Evolutionary conservation across 1,284 basidiomycete species (phyloP).

Genomic region (Cystobasidiaceae sp.): DNA sequence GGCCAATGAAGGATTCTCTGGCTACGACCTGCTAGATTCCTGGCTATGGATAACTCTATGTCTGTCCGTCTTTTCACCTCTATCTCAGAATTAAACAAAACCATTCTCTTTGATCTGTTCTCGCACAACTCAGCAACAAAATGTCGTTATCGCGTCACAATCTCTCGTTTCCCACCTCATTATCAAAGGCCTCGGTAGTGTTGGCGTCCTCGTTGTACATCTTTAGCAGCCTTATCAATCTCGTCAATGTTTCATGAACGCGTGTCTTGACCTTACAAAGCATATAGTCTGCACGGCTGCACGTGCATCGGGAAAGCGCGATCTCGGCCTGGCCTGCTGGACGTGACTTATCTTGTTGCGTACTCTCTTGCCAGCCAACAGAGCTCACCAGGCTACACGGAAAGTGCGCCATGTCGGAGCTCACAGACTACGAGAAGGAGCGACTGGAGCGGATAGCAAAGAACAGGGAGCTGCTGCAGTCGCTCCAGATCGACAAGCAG

Average conservation of each 20-base stretch:
- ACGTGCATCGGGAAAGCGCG: too few relatives aligned
- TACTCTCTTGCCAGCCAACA: neutral
- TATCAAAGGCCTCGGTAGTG: neutral
- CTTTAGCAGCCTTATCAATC: neutral
- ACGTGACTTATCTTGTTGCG: neutral
- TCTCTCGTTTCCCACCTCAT: neutral
- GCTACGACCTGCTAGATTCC: neutral
- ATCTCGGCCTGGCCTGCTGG: too few relatives aligned
- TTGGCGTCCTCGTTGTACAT: neutral
- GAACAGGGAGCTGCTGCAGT: conserved; percentile 48
- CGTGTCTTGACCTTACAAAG: neutral
- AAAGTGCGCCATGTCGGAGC: conserved; percentile 12
- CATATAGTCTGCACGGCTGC: too few relatives aligned
- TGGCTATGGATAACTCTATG: neutral
- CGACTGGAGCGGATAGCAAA: conserved; percentile 48
- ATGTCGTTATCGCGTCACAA: neutral
- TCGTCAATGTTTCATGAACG: neutral
- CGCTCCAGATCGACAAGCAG: conserved; percentile 44
- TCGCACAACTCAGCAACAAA: neutral
- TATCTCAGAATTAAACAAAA: too few relatives aligned
- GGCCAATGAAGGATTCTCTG: neutral
- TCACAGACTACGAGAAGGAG: conserved; percentile 37
- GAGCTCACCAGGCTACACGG: neutral
- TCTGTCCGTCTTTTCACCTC: neutral
- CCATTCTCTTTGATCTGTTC: too few relatives aligned